Evolutionary conservation across 2,329 filamentous ascomycete genomes (phyloP).

Genomic region (Teratosphaeriaceae sp.): DNA sequence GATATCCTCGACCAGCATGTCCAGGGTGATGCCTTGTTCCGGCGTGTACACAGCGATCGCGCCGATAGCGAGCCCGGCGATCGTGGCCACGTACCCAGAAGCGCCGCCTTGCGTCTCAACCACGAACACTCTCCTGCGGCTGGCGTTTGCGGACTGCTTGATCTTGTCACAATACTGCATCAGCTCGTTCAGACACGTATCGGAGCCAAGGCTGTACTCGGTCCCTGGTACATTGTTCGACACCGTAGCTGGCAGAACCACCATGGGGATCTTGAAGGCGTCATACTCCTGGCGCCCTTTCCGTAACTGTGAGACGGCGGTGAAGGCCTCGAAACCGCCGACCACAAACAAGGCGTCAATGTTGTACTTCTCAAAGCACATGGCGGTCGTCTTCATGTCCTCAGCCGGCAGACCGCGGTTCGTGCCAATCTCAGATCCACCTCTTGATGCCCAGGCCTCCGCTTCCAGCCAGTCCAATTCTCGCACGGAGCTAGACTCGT

Average conservation of each 20-base stretch:
- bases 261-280: constrained; percentile 86
- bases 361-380: constrained; percentile 75
- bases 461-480: constrained; percentile 90
- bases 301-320: constrained; percentile 79
- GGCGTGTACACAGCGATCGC: constrained; percentile 93
- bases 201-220: constrained; percentile 92
- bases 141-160: constrained; percentile 92
- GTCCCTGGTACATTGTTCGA: constrained; percentile 98
- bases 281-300: constrained; percentile 71
- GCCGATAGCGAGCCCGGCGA: constrained; percentile 85
- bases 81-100: constrained; percentile 87
- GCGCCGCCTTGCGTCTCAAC: constrained; percentile 96
- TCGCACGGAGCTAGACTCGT: constrained; percentile 78
- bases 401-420: constrained; percentile 89
- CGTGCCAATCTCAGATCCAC: constrained; percentile 95
- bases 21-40: constrained; percentile 88
- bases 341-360: constrained; percentile 85
- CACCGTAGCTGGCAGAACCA: constrained; percentile 89
- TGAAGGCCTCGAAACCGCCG: constrained; percentile 95
- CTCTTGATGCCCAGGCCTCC: constrained; percentile 91
- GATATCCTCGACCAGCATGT: constrained; percentile 89
- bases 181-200: constrained; percentile 93
- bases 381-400: constrained; percentile 75
- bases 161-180: constrained; percentile 96
- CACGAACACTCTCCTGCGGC: constrained; percentile 88